Evolutionary conservation across 208 protist species (phyloP).

Genomic region (Trypanosoma mega): DNA sequence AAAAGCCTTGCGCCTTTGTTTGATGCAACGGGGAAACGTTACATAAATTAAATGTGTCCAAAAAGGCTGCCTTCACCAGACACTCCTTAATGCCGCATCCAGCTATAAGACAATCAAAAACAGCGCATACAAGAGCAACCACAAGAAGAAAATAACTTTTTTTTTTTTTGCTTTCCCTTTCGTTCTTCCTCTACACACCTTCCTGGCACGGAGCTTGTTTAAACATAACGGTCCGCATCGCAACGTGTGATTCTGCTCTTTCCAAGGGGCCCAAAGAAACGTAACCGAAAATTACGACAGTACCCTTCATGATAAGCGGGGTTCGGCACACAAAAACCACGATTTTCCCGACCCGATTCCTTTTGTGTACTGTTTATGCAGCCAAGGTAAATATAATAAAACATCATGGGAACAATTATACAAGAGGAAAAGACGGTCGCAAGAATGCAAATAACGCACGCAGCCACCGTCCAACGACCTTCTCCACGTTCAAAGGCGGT

Average conservation of each 20-base stretch:
- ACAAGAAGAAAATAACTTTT: not conserved
- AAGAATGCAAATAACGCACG: conserved; percentile 5
- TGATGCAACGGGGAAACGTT: too few relatives aligned
- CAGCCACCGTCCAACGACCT: conserved; percentile 29
- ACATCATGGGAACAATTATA: conserved; percentile 34
- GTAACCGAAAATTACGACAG: conserved; percentile 32
- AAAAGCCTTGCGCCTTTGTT: too few relatives aligned
- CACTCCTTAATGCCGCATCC: too few relatives aligned
- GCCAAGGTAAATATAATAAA: conserved; percentile 45
- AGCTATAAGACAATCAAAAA: too few relatives aligned
- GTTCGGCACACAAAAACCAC: conserved; percentile 26
- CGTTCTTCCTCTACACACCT: too few relatives aligned
- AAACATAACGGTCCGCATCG: conserved; percentile 13
- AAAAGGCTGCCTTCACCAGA: too few relatives aligned
- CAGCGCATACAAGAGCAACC: conserved; percentile 1
- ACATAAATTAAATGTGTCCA: too few relatives aligned
- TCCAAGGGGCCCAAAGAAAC: conserved; percentile 52
- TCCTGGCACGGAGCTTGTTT: too few relatives aligned
- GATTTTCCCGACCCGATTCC: conserved; percentile 16
- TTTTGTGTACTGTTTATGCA: conserved; percentile 51
- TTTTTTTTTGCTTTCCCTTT: not conserved
- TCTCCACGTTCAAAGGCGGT: not conserved
- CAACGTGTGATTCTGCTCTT: conserved; percentile 33
- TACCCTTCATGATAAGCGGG: conserved; percentile 30
- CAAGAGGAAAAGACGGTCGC: conserved; percentile 14